Evolutionary conservation across 495 filamentous ascomycete genomes (phyloP), one percentile per base, ranked within the genome.

Genomic region (Hypoxylon rickii): DNA sequence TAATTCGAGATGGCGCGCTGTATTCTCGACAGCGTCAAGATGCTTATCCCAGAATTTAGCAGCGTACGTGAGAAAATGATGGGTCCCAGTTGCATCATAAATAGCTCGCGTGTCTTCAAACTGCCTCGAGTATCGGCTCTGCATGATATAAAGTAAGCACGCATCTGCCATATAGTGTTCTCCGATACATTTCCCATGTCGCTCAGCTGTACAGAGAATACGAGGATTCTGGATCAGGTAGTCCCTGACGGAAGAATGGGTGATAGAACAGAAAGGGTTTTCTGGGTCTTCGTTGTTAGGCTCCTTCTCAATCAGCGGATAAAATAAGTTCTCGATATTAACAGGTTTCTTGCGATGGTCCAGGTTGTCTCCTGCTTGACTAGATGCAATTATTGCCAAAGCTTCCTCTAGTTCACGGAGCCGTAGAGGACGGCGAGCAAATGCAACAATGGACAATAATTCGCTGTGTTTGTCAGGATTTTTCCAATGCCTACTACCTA

Each of bases 1-100:
- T 26, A 42, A n/a, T 21, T 42, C 39, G 8, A 3, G 10, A 3
- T n/a, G 39, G 11, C 6, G 6, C 12, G 19, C 10, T n/a, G 39
- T 42, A 12, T 13, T 42, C 16, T n/a, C 20, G 8, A 42, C 19
- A 15, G 39, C 19, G 20, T 24, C 19, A 13, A 42, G 19, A 12
- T 24, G 39, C n/a, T 13, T 42, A 13, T 42, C 39, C 39, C 39
- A 42, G n/a, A 24, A 42, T 26, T 42, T 42, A 11, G 39, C 39
- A 1, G 39, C 18, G n/a, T 42, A 42, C 10, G 39, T 42, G 20
- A 42, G 39, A 21, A 42, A 21, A 26, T 42, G 39, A 13, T 42
- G 39, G 20, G 8, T n/a, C 26, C 20, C 39, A 42, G 15, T 26
- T 2, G 39, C 39, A 8, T 38, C 36, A 3, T 3, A 5, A 16